Conservation (phyloP, 1,284 basidiomycete species). For the Heimioporus punctisporus region DNA sequence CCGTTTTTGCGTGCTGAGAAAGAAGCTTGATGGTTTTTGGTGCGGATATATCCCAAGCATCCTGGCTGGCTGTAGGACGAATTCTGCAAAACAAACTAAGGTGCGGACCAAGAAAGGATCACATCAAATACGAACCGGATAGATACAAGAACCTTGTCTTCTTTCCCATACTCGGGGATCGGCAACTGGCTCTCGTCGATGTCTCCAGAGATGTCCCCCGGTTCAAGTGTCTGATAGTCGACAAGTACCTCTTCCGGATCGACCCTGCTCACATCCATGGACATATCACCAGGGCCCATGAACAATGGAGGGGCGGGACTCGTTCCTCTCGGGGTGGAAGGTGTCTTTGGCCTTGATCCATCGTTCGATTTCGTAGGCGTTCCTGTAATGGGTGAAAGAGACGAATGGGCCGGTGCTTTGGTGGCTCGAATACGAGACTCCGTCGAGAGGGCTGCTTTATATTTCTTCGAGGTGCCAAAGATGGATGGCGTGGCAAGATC, state of each 20-base stretch:
- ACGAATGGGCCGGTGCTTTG: slow-evolving; percentile 36
- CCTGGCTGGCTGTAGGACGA: slow-evolving; percentile 58
- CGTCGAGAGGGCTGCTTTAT: slow-evolving; percentile 62
- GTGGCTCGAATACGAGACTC: slow-evolving; percentile 53
- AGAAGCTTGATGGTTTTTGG: slow-evolving; percentile 58
- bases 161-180: slow-evolving; percentile 52
- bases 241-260: slow-evolving; percentile 78
- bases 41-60: slow-evolving; percentile 57
- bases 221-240: slow-evolving; percentile 71
- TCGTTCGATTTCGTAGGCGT: slow-evolving; percentile 49
- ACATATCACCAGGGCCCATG: slow-evolving; percentile 54
- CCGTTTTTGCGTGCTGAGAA: slow-evolving; percentile 53
- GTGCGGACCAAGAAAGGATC: too few species aligned
- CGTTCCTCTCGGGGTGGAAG: slow-evolving; percentile 46
- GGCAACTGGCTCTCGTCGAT: slow-evolving; percentile 56
- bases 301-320: slow-evolving; percentile 50
- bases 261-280: slow-evolving; percentile 71
- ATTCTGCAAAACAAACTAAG: slow-evolving; percentile 59
- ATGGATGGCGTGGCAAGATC: slow-evolving; percentile 41
- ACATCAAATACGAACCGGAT: slow-evolving; percentile 54
- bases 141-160: slow-evolving; percentile 90
- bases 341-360: slow-evolving; percentile 54
- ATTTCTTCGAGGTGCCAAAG: slow-evolving; percentile 61
- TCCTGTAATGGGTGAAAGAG: slow-evolving; percentile 49
- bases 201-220: slow-evolving; percentile 65